Percentiles rank a stretch among this genome's conserved stretches.
phyloP scores from a whole-genome alignment of 768 basidiomycete species.

The Pleurotus tuoliensis region DNA sequence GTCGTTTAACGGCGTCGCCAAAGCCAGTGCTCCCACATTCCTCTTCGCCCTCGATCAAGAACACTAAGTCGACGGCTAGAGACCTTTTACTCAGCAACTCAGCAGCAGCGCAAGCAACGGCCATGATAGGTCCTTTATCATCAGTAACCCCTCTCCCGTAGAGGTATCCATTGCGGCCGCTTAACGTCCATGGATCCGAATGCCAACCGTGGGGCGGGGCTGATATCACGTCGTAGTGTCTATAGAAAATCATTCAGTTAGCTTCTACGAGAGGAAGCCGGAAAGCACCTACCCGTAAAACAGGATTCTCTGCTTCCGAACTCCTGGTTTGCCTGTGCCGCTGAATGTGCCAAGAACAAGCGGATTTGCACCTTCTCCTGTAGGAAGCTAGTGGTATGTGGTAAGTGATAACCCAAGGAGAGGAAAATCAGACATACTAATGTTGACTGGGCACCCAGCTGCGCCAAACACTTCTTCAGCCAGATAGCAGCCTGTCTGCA shows the following conservation, averaged over 20 bases:
- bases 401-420: neutral
- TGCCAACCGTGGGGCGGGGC: slow-evolving; percentile 75
- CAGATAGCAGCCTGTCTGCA: slow-evolving; percentile 94
- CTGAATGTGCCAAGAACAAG: slow-evolving; percentile 87
- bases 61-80: slow-evolving; percentile 82
- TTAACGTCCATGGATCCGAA: slow-evolving; percentile 78
- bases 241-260: slow-evolving; percentile 19
- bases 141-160: slow-evolving; percentile 92
- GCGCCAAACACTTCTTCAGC: slow-evolving; percentile 82
- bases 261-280: neutral
- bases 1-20: slow-evolving; percentile 61
- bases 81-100: slow-evolving; percentile 67
- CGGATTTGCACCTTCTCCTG: slow-evolving; percentile 75
- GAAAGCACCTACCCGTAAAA: slow-evolving; percentile 76
- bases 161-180: slow-evolving; percentile 82
- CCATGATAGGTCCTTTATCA: slow-evolving; percentile 94
- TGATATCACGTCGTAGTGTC: slow-evolving; percentile 96
- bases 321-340: slow-evolving; percentile 53
- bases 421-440: slow-evolving; percentile 45
- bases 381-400: slow-evolving; percentile 54
- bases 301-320: slow-evolving; percentile 65
- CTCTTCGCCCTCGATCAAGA: slow-evolving; percentile 95
- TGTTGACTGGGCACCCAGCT: slow-evolving; percentile 80
- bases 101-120: slow-evolving; percentile 86
- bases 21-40: slow-evolving; percentile 93